phyloP scores from a whole-genome alignment of 805 yeast genomes.

The Jamesozyma spencerorum region DNA sequence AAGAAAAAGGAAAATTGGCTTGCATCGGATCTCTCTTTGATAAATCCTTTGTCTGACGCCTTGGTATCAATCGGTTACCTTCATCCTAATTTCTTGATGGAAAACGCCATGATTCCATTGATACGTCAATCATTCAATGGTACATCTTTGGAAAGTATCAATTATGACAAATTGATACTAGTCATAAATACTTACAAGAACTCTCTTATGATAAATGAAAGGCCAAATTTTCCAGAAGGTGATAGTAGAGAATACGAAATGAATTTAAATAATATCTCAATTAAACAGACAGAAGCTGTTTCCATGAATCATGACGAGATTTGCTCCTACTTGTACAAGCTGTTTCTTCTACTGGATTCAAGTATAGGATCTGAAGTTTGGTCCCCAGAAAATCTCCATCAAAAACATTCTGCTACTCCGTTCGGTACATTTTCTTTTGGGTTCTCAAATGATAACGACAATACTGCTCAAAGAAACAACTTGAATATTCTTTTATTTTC shows the following conservation, averaged over 20 bases:
- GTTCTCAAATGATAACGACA: constrained; percentile 32
- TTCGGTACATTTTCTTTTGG: constrained; percentile 33
- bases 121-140: constrained; percentile 55
- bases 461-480: constrained; percentile 20
- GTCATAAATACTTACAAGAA: constrained; percentile 63
- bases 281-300: constrained; percentile 24
- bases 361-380: constrained; percentile 43
- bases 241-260: constrained; percentile 27
- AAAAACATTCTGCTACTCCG: constrained; percentile 30
- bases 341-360: constrained; percentile 52
- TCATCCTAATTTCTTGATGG: constrained; percentile 70
- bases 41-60: constrained; percentile 60
- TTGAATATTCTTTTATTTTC: constrained; percentile 56
- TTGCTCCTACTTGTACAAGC: constrained; percentile 43
- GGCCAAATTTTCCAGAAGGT: constrained; percentile 67
- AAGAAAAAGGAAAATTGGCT: constrained; percentile 71
- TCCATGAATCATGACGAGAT: constrained; percentile 60
- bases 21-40: constrained; percentile 48
- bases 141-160: constrained; percentile 45
- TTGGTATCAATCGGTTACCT: constrained; percentile 72
- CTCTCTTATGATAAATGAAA: constrained; percentile 56
- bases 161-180: constrained; percentile 62
- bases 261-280: constrained; percentile 28
- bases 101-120: constrained; percentile 65
- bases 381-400: constrained; percentile 31